These are phyloP conservation scores for Calocybe gangraenosa DNA, from an alignment of 768 basidiomycete species.

Conservation along the genomic window DNA sequence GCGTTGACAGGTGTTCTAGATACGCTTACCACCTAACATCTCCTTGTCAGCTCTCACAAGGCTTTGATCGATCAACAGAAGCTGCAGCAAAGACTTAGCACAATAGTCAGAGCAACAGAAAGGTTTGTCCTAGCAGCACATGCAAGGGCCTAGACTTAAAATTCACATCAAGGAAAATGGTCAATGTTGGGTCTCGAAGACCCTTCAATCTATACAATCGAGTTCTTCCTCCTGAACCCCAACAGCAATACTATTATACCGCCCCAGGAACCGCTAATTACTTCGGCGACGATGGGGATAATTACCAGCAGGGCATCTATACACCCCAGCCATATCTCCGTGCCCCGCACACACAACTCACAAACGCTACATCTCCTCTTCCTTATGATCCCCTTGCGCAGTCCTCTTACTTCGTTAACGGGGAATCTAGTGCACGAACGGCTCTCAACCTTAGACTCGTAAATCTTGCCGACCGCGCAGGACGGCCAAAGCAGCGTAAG, in stretches of 20 bases:
- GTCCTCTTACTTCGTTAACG: too few relatives aligned
- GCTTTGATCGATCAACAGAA: slow-evolving; percentile 9
- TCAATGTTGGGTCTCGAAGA: slow-evolving; percentile 21
- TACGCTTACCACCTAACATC: background rate
- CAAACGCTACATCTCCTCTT: slow-evolving; percentile 6
- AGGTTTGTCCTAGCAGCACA: slow-evolving; percentile 12
- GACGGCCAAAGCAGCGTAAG: too few relatives aligned
- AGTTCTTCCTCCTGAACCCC: slow-evolving; percentile 2
- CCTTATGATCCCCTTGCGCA: too few relatives aligned
- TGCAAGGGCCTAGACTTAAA: background rate
- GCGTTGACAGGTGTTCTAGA: background rate
- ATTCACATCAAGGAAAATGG: slow-evolving; percentile 19
- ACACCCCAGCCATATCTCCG: background rate
- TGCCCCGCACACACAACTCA: slow-evolving; percentile 11
- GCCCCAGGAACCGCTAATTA: too few relatives aligned
- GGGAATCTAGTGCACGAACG: too few relatives aligned
- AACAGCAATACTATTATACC: background rate
- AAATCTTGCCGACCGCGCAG: too few relatives aligned
- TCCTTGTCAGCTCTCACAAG: background rate
- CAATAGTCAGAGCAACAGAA: slow-evolving; percentile 21
- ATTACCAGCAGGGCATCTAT: too few relatives aligned
- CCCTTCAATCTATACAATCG: slow-evolving; percentile 23
- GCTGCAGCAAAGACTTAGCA: slow-evolving; percentile 12
- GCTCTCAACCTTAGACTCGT: too few relatives aligned
- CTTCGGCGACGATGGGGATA: too few relatives aligned